Conservation (phyloP, 1,139 yeast species). For the Yamadazyma conglobata region DNA sequence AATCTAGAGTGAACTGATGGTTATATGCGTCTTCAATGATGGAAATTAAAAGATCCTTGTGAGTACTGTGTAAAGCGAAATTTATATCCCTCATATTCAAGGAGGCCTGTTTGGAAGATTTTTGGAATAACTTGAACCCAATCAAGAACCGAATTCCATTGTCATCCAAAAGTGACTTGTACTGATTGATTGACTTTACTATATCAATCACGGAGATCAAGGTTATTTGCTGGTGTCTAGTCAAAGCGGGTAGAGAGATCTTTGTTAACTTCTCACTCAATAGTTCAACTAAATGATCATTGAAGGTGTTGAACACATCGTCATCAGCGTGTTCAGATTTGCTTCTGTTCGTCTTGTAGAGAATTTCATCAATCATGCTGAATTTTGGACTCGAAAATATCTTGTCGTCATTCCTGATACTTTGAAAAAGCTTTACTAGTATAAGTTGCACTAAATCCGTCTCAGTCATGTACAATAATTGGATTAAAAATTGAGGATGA, state of each 20-base stretch:
- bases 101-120: constrained; percentile 36
- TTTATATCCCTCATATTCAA: constrained; percentile 76
- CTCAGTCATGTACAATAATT: constrained; percentile 66
- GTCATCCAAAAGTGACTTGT: constrained; percentile 53
- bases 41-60: constrained; percentile 62
- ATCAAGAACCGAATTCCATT: constrained; percentile 71
- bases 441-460: constrained; percentile 54
- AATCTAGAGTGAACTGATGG: constrained; percentile 54
- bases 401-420: constrained; percentile 38
- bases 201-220: constrained; percentile 68
- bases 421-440: constrained; percentile 49
- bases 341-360: constrained; percentile 6
- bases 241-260: constrained; percentile 70
- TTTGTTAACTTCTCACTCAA: constrained; percentile 61
- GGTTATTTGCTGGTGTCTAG: constrained; percentile 90
- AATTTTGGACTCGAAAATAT: constrained; percentile 37
- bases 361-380: constrained; percentile 21
- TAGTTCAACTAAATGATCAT: constrained; percentile 42
- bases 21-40: constrained; percentile 48
- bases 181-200: constrained; percentile 49
- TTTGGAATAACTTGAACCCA: constrained; percentile 67
- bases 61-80: constrained; percentile 86
- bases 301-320: constrained; percentile 41
- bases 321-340: constrained; percentile 11
- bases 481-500: constrained; percentile 88